Conservation (phyloP, 2,329 filamentous ascomycete genomes). For the Curvularia sp. region DNA sequence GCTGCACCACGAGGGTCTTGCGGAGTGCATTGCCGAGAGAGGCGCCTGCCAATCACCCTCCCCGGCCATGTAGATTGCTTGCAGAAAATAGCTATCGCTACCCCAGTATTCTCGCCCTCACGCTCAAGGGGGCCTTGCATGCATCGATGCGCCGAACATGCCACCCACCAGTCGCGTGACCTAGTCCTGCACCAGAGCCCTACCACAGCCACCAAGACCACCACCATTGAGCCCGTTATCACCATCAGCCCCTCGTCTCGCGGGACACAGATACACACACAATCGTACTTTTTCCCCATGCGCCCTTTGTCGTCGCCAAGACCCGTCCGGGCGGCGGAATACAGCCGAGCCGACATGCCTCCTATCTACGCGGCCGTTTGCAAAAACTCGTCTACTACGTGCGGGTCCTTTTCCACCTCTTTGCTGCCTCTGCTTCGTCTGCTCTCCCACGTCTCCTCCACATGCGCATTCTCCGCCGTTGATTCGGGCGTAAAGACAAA, state of each 20-base stretch:
- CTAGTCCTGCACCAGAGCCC: not conserved
- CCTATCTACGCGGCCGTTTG: constrained; percentile 19
- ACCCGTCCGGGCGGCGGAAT: not conserved
- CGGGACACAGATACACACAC: not conserved
- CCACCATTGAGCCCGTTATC: no score
- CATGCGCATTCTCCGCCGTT: constrained; percentile 37
- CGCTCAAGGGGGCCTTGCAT: not conserved
- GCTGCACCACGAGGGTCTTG: constrained; percentile 9
- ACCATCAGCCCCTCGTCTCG: not conserved
- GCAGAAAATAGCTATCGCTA: constrained; percentile 3
- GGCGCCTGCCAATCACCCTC: constrained; percentile 17
- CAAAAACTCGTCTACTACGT: constrained; percentile 41
- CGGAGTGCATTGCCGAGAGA: constrained; percentile 20
- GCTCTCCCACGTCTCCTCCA: constrained; percentile 38
- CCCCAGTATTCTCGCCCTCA: constrained; percentile 6
- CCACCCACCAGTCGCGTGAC: not conserved
- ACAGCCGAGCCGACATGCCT: constrained; percentile 6
- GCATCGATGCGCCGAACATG: not conserved
- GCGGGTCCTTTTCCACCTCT: constrained; percentile 34
- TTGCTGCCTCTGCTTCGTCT: constrained; percentile 26
- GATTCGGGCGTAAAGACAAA: constrained; percentile 41
- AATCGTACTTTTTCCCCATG: not conserved
- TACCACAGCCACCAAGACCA: not conserved
- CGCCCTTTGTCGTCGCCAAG: not conserved
- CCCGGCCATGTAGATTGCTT: not conserved